These are phyloP conservation scores for Colletotrichum phormii DNA, from an alignment of 2,329 filamentous ascomycete species.

Conservation along the genomic window DNA sequence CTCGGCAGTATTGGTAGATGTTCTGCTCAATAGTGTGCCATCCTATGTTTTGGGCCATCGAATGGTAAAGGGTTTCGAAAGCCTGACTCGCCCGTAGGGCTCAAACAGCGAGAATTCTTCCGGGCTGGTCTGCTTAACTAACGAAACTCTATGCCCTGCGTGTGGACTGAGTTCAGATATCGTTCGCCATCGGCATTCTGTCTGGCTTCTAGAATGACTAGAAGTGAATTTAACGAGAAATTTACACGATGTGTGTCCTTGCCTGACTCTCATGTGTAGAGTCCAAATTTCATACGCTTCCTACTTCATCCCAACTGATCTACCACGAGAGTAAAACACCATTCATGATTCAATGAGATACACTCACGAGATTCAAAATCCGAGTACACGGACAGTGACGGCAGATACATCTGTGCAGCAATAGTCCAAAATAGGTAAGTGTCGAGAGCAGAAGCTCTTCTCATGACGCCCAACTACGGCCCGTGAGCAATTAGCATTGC, in stretches of 20 bases:
- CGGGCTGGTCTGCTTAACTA: background rate
- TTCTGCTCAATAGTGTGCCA: background rate
- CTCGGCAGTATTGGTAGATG: background rate
- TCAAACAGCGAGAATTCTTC: background rate
- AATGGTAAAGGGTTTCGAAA: background rate
- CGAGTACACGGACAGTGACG: background rate
- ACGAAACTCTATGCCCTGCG: background rate
- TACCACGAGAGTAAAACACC: background rate
- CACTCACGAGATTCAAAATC: background rate
- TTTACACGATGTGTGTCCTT: background rate
- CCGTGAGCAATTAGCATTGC: background rate
- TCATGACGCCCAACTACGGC: background rate
- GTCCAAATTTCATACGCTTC: background rate
- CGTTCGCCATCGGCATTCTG: background rate
- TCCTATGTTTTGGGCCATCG: background rate
- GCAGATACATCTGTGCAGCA: background rate
- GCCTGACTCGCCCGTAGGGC: background rate
- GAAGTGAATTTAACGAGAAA: background rate
- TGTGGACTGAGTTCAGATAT: background rate
- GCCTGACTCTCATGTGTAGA: background rate
- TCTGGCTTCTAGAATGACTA: background rate
- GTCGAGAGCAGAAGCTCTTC: background rate
- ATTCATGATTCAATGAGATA: background rate
- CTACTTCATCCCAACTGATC: background rate
- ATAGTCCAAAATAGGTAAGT: background rate